phyloP scores from a whole-genome alignment of 176 grass and related monocot species.

The Tillandsia fasciculata region DNA sequence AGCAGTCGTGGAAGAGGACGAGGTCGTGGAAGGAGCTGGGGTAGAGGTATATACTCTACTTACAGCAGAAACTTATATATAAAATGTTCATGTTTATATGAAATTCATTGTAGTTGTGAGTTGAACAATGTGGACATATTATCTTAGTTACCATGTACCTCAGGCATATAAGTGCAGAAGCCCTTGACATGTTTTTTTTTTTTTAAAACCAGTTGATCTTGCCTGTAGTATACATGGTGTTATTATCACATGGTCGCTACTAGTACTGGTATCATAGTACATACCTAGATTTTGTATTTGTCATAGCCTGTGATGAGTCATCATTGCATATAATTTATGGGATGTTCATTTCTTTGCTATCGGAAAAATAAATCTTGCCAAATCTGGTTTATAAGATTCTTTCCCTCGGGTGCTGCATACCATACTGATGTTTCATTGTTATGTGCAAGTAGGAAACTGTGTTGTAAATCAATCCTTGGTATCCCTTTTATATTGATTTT shows the following conservation, averaged over 20 bases:
- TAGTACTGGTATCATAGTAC: too few relatives aligned
- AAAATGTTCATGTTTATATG: not conserved
- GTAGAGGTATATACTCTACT: slow-evolving; percentile 40
- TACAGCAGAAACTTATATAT: not conserved
- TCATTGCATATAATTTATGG: too few relatives aligned
- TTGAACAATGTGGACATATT: not conserved
- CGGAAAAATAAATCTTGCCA: not conserved
- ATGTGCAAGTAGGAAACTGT: not conserved
- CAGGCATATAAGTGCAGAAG: too few relatives aligned
- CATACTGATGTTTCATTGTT: not conserved
- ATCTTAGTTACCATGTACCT: not conserved
- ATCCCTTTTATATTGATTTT: not conserved
- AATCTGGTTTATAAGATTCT: not conserved
- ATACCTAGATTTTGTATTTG: too few relatives aligned
- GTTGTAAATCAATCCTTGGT: not conserved
- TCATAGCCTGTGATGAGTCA: too few relatives aligned
- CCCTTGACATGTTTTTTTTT: too few relatives aligned
- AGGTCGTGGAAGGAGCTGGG: slow-evolving; percentile 63
- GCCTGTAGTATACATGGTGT: too few relatives aligned
- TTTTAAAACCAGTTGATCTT: too few relatives aligned
- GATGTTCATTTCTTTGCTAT: too few relatives aligned
- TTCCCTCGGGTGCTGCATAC: too few relatives aligned
- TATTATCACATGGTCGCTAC: too few relatives aligned
- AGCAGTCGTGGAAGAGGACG: slow-evolving; percentile 50
- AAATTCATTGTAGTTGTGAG: not conserved